Conservation (phyloP, 1,284 basidiomycete species). For the Psilocybe mexicana region DNA sequence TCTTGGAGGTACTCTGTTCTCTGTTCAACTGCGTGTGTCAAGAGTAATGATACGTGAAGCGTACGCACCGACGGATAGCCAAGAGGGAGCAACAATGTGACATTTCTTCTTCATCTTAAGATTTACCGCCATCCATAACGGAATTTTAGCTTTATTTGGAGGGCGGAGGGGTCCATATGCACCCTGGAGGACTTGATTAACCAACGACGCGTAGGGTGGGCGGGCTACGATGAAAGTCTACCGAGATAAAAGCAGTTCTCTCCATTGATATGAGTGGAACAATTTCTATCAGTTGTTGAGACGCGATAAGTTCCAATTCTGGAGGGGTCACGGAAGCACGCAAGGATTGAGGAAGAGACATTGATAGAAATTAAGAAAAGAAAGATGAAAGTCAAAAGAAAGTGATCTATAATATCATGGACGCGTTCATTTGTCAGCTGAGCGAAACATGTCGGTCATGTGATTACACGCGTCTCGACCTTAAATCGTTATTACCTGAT, state of each 20-base stretch:
- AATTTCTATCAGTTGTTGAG: slow-evolving; percentile 79
- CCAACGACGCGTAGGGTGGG: slow-evolving; percentile 8
- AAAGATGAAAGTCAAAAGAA: neutral
- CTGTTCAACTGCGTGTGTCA: neutral
- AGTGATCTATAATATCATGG: neutral
- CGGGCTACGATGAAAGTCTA: slow-evolving; percentile 34
- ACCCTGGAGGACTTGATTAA: slow-evolving; percentile 52
- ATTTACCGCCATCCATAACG: slow-evolving; percentile 94
- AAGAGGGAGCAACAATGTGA: slow-evolving; percentile 85
- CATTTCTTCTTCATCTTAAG: slow-evolving; percentile 95
- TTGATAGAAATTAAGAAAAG: neutral
- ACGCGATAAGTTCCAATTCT: slow-evolving; percentile 86
- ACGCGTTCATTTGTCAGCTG: neutral
- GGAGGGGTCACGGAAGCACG: slow-evolving; percentile 68
- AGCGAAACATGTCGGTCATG: slow-evolving; percentile 4
- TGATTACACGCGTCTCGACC: slow-evolving; percentile 10
- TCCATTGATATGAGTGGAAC: slow-evolving; percentile 88
- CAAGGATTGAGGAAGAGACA: slow-evolving; percentile 66
- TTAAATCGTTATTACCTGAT: slow-evolving; percentile 1
- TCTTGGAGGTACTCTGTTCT: slow-evolving; percentile 76
- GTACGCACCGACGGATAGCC: slow-evolving; percentile 81
- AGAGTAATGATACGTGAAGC: neutral
- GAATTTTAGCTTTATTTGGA: slow-evolving; percentile 79
- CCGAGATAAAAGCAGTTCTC: slow-evolving; percentile 84
- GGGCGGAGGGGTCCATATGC: slow-evolving; percentile 93